Evolutionary conservation across 2,329 filamentous ascomycete genomes (phyloP).

Genomic region (Dothistroma pini): DNA sequence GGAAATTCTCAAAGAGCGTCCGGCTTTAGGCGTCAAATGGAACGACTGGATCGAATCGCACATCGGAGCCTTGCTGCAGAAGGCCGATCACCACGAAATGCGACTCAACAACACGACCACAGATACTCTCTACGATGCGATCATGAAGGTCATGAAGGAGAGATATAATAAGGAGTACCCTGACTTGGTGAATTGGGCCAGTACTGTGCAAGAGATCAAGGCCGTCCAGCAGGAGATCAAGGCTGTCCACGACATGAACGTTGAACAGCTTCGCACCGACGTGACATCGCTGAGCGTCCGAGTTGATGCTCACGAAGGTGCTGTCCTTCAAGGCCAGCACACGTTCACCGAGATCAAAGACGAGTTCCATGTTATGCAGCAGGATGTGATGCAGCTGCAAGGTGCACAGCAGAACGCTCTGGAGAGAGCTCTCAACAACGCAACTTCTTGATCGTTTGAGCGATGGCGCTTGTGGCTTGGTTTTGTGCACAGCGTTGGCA

Average conservation of each 20-base stretch:
- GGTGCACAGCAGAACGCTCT: neutral
- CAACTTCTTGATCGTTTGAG: neutral
- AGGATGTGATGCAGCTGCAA: neutral
- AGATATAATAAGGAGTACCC: conserved; percentile 5
- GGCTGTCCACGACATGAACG: neutral
- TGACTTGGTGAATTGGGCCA: neutral
- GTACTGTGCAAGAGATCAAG: neutral
- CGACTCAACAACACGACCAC: conserved; percentile 10
- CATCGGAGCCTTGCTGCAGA: neutral
- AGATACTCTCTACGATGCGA: conserved; percentile 4
- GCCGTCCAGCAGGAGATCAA: neutral
- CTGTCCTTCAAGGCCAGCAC: neutral
- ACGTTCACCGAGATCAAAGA: neutral
- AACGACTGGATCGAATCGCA: neutral
- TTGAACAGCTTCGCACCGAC: neutral
- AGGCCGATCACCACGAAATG: neutral
- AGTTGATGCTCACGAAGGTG: neutral
- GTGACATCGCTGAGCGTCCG: neutral
- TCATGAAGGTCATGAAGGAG: conserved; percentile 5
- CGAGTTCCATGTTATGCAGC: neutral
- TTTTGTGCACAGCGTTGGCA: neutral
- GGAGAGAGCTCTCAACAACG: neutral
- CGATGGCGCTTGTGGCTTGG: neutral
- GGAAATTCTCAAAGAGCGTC: neutral
- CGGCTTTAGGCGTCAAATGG: neutral